phyloP scores from a whole-genome alignment of 2,329 filamentous ascomycete genomes.

The Alternaria triticina region DNA sequence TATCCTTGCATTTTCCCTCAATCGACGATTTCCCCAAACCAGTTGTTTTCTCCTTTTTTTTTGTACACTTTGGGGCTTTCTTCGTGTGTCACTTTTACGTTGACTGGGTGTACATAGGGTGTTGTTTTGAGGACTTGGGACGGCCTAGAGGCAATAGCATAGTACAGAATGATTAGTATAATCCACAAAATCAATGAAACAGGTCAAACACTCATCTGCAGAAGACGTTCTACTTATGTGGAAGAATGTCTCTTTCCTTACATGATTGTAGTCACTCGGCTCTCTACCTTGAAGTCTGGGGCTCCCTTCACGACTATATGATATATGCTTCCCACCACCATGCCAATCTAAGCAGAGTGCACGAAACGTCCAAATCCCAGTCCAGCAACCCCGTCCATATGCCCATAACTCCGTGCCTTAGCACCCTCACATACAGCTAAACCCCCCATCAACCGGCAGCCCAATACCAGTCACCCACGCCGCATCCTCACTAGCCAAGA shows the following conservation, averaged over 20 bases:
- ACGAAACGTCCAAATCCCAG: background rate
- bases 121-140: background rate
- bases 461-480: conserved; percentile 54
- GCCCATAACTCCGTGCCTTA: too few species aligned
- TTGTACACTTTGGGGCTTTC: background rate
- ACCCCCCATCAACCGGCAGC: conserved; percentile 57
- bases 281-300: too few species aligned
- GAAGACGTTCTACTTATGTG: background rate
- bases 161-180: conserved; percentile 1
- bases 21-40: background rate
- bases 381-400: background rate
- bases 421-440: conserved; percentile 31
- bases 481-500: conserved; percentile 56
- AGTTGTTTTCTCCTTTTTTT: background rate
- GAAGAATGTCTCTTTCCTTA: too few species aligned
- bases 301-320: too few species aligned
- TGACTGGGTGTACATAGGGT: background rate
- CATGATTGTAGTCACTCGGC: too few species aligned
- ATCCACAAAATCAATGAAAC: background rate
- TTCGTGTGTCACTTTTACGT: background rate
- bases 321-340: too few species aligned
- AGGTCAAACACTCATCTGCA: background rate
- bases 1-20: background rate
- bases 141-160: background rate
- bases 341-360: background rate